A percentile compares a stretch with the other conserved stretches of the same genome.
Evolutionary conservation across 2,329 filamentous ascomycete species (phyloP).

Genomic region (Pseudogymnoascus sp.): DNA sequence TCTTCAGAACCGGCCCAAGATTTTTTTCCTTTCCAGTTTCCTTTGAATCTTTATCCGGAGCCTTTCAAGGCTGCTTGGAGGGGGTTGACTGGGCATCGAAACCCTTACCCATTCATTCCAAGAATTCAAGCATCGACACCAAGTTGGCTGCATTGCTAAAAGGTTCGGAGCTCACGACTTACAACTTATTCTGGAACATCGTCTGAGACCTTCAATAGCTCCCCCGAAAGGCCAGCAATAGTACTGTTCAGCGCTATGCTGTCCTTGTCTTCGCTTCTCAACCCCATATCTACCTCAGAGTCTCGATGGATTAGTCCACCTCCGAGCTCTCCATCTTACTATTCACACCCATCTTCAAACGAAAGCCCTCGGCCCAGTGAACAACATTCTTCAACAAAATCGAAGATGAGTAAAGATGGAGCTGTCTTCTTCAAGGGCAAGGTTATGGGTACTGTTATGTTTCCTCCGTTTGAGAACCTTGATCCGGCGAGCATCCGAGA

Average conservation of each 20-base stretch:
- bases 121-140: neutral
- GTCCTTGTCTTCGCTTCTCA: conserved; percentile 58
- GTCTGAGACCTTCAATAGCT: conserved; percentile 4
- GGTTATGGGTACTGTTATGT: conserved; percentile 61
- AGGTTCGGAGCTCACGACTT: neutral
- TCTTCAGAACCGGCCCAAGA: conserved; percentile 5
- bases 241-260: conserved; percentile 42
- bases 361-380: conserved; percentile 21
- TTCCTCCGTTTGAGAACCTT: conserved; percentile 62
- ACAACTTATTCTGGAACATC: conserved; percentile 5
- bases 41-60: conserved; percentile 11
- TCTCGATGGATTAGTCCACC: conserved; percentile 34
- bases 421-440: conserved; percentile 53
- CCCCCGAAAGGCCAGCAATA: neutral
- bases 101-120: neutral
- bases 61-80: conserved; percentile 11
- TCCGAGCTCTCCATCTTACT: conserved; percentile 32
- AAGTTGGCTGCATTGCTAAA: neutral
- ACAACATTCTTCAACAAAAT: conserved; percentile 32
- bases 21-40: conserved; percentile 11
- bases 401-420: conserved; percentile 58
- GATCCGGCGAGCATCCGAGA: conserved; percentile 48
- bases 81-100: neutral
- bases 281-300: conserved; percentile 39
- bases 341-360: conserved; percentile 22